Percentiles rank a stretch among this genome's conserved stretches.
Evolutionary conservation across 2,329 filamentous ascomycete species (phyloP).

Genomic region (Phaeoacremonium minimum): DNA sequence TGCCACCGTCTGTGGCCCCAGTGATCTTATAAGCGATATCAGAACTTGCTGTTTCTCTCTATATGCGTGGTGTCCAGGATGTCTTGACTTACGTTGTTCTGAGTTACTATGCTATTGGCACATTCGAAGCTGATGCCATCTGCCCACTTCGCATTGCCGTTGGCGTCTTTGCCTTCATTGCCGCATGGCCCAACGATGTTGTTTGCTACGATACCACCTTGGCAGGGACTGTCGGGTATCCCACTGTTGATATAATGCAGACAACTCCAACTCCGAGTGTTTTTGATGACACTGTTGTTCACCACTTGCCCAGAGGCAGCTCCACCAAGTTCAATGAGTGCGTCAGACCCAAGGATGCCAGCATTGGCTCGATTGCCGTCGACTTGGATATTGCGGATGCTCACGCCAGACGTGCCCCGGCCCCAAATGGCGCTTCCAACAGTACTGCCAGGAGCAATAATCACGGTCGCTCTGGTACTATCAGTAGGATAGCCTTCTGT

Average conservation of each 20-base stretch:
- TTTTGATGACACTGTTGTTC: conserved; percentile 11
- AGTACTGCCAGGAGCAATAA: conserved; percentile 14
- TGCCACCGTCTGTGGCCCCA: conserved; percentile 17
- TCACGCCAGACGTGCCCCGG: conserved; percentile 11
- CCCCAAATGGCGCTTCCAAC: conserved; percentile 14
- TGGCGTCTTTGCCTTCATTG: conserved; percentile 13
- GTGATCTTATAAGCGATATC: too few species aligned
- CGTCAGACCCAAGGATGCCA: conserved; percentile 13
- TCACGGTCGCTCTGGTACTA: conserved; percentile 14
- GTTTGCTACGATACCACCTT: conserved; percentile 14
- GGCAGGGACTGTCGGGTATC: conserved; percentile 13
- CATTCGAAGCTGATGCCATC: conserved; percentile 19
- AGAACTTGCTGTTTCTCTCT: neutral
- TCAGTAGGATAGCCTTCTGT: conserved; percentile 18
- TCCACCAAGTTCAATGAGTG: conserved; percentile 20
- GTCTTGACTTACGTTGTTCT: conserved; percentile 14
- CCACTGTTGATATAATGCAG: conserved; percentile 18
- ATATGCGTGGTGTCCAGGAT: neutral
- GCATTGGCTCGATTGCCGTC: conserved; percentile 17
- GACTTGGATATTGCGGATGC: conserved; percentile 17
- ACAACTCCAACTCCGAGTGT: conserved; percentile 19
- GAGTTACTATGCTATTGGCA: conserved; percentile 11
- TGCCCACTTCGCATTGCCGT: conserved; percentile 14
- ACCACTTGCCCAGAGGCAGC: conserved; percentile 13
- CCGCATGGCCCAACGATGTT: conserved; percentile 19